These are phyloP conservation scores for Eucalyptus urophylla DNA, from an alignment of 345 rosid species.

Conservation along the genomic window DNA sequence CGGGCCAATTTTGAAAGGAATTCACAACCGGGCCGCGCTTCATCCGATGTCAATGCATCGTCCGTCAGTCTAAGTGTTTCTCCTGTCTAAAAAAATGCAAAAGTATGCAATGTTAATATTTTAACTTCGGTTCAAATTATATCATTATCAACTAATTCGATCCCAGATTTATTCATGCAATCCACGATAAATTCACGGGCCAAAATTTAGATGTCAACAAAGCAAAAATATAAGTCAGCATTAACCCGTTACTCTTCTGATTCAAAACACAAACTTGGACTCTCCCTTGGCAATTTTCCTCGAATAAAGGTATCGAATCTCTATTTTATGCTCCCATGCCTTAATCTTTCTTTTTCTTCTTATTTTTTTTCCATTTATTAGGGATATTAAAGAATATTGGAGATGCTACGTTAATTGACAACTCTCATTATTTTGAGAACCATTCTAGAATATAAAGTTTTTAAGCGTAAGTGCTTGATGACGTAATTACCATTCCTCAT, in stretches of 20 bases:
- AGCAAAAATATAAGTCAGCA: background rate
- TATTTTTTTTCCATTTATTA: fast-evolving
- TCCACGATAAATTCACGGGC: fast-evolving
- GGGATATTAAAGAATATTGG: background rate
- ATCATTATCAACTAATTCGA: background rate
- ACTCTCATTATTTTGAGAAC: background rate
- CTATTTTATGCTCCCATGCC: background rate
- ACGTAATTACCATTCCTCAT: background rate
- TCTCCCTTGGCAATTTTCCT: fast-evolving
- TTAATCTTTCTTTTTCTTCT: background rate
- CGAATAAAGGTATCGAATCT: fast-evolving
- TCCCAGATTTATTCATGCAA: background rate
- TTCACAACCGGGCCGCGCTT: fast-evolving
- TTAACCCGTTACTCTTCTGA: fast-evolving
- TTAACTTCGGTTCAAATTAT: background rate
- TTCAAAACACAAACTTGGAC: fast-evolving
- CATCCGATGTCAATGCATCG: fast-evolving
- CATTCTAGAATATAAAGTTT: background rate
- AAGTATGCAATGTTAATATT: background rate
- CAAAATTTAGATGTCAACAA: background rate
- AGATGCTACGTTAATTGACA: background rate
- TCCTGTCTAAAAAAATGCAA: background rate
- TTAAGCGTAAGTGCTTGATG: background rate
- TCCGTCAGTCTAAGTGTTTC: fast-evolving
- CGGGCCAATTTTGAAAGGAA: background rate